These are phyloP conservation scores for Leccinum barrowsii DNA, from an alignment of 768 basidiomycete species.

Conservation along the genomic window DNA sequence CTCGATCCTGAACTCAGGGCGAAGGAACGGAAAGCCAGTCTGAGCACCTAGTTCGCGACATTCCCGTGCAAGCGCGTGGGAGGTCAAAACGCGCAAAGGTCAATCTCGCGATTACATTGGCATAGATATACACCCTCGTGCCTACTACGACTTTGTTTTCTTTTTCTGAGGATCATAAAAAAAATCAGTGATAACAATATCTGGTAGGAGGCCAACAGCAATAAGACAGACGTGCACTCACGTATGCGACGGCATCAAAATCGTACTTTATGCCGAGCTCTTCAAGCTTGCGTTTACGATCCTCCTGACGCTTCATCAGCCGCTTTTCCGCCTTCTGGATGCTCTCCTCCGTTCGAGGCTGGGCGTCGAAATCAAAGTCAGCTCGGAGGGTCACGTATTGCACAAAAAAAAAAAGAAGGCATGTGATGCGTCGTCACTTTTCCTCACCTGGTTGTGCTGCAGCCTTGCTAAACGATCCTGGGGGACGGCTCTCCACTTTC, in stretches of 20 bases:
- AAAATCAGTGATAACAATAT: neutral
- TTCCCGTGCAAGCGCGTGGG: too few relatives aligned
- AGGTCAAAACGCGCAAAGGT: neutral
- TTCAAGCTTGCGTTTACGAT: slow-evolving; percentile 74
- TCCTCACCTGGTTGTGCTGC: slow-evolving; percentile 76
- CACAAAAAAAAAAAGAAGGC: neutral
- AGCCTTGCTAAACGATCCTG: slow-evolving; percentile 63
- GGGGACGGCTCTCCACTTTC: slow-evolving; percentile 82
- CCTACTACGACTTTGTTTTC: slow-evolving; percentile 29
- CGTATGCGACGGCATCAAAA: slow-evolving; percentile 78
- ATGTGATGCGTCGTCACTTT: neutral
- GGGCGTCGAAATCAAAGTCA: slow-evolving; percentile 6
- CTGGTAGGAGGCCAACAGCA: neutral
- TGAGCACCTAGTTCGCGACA: neutral
- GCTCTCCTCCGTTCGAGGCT: slow-evolving; percentile 75
- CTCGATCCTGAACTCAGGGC: neutral
- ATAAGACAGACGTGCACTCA: slow-evolving; percentile 38
- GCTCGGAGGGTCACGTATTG: neutral
- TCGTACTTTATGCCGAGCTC: slow-evolving; percentile 86
- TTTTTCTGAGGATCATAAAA: slow-evolving; percentile 31
- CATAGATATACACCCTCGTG: slow-evolving; percentile 1
- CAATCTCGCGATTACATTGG: neutral
- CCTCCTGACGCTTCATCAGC: slow-evolving; percentile 71
- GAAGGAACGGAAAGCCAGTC: neutral
- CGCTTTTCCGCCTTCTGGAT: slow-evolving; percentile 61